Conservation (phyloP, 108 stramenopile species). For the Cyclostephanos tholiformis region DNA sequence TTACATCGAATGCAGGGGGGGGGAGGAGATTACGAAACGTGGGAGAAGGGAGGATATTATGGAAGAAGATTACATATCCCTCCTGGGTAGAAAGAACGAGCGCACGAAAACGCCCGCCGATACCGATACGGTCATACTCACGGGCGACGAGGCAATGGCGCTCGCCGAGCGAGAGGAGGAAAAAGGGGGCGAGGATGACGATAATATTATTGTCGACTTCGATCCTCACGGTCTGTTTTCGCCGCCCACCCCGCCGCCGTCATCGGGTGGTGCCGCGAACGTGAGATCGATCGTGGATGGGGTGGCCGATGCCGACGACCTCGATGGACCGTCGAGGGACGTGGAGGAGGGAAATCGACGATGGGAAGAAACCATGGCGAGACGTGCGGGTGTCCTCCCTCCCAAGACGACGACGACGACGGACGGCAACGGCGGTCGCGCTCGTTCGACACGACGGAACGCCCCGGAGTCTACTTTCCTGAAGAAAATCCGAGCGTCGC, state of each 20-base stretch:
- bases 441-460: slow-evolving; percentile 7
- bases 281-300: background rate
- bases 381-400: slow-evolving; percentile 64
- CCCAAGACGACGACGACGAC: slow-evolving; percentile 12
- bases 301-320: slow-evolving; percentile 11
- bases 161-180: slow-evolving; percentile 37
- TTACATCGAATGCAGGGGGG: background rate
- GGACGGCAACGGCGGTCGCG: slow-evolving; percentile 1
- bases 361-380: slow-evolving; percentile 72
- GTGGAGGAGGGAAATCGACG: slow-evolving; percentile 39
- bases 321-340: slow-evolving; percentile 25
- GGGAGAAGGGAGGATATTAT: background rate
- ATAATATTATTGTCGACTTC: slow-evolving; percentile 25
- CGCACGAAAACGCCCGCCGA: background rate
- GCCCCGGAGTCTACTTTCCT: slow-evolving; percentile 24
- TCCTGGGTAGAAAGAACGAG: slow-evolving; percentile 11
- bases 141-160: slow-evolving; percentile 51
- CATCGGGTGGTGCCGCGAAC: slow-evolving; percentile 11
- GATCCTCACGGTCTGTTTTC: slow-evolving; percentile 27
- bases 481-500: slow-evolving; percentile 37
- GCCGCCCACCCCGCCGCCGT: background rate
- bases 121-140: slow-evolving; percentile 28
- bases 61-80: slow-evolving; percentile 41
- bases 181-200: slow-evolving; percentile 13
- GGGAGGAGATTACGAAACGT: background rate